A percentile compares a stretch with the other conserved stretches of the same genome.
Conservation (phyloP, 2,329 filamentous ascomycete species). For the Pleoardoris graminearum region DNA sequence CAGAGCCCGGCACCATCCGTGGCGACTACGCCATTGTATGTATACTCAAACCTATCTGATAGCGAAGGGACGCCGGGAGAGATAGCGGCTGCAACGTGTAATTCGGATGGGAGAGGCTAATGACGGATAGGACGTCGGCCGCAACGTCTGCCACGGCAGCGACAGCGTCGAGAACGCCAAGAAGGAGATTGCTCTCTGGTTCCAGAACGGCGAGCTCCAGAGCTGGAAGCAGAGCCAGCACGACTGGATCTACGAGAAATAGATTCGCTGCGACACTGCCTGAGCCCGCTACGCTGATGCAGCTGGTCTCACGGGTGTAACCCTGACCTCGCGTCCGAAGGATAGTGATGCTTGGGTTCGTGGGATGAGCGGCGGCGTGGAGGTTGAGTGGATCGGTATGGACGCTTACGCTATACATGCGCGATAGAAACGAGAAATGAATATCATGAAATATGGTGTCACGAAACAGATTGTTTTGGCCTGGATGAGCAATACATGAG, state of each 20-base stretch:
- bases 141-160: constrained; percentile 99
- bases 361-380: neutral
- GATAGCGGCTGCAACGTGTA: no score
- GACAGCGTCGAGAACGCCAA: constrained; percentile 98
- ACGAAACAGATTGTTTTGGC: neutral
- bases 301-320: neutral
- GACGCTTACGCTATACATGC: neutral
- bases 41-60: neutral
- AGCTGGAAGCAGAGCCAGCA: constrained; percentile 81
- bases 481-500: no score
- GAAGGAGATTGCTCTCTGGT: constrained; percentile 99
- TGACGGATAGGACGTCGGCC: constrained; percentile 70
- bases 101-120: neutral
- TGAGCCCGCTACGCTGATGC: neutral
- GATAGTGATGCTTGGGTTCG: neutral
- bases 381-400: neutral
- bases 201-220: constrained; percentile 84
- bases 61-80: neutral
- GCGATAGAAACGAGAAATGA: constrained; percentile 4
- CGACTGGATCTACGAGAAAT: constrained; percentile 97
- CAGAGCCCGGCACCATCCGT: constrained; percentile 96
- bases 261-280: constrained; percentile 9
- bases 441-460: neutral
- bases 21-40: constrained; percentile 80
- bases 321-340: neutral